A percentile compares a stretch with the other conserved stretches of the same genome.
Evolutionary conservation across 2,329 filamentous ascomycete species (phyloP).

Genomic region (Ceratocystis ficicola): DNA sequence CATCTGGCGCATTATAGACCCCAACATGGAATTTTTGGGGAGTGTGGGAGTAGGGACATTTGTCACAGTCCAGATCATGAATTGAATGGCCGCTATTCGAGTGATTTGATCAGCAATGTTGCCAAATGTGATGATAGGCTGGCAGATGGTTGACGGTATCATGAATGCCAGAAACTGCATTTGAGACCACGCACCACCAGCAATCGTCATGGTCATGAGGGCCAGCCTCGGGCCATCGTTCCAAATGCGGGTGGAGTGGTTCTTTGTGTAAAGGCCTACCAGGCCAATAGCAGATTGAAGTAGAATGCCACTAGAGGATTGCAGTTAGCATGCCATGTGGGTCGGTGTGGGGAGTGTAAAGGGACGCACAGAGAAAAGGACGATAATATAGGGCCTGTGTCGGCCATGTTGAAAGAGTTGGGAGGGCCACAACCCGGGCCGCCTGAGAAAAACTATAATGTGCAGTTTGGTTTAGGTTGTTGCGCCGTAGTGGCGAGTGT

Average conservation of each 20-base stretch:
- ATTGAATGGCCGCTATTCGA: conserved; percentile 42
- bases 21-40: conserved; percentile 23
- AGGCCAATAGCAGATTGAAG: conserved; percentile 39
- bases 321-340: conserved; percentile 41
- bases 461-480: not conserved
- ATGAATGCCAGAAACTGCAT: conserved; percentile 40
- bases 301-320: conserved; percentile 45
- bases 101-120: conserved; percentile 46
- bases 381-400: conserved; percentile 14
- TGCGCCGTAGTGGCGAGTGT: not conserved
- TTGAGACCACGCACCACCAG: conserved; percentile 43
- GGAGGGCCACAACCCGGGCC: not conserved
- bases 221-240: conserved; percentile 52
- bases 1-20: conserved; percentile 35
- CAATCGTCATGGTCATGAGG: conserved; percentile 44
- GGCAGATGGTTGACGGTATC: conserved; percentile 37
- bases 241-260: conserved; percentile 39
- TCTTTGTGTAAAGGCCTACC: conserved; percentile 36
- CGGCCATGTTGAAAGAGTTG: conserved; percentile 13
- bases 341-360: conserved; percentile 37
- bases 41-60: conserved; percentile 25
- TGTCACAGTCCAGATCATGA: conserved; percentile 39
- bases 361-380: conserved; percentile 23
- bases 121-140: conserved; percentile 41
- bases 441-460: not conserved